These are phyloP conservation scores for Exsudoporus frostii DNA, from an alignment of 768 basidiomycete species.

Conservation along the genomic window DNA sequence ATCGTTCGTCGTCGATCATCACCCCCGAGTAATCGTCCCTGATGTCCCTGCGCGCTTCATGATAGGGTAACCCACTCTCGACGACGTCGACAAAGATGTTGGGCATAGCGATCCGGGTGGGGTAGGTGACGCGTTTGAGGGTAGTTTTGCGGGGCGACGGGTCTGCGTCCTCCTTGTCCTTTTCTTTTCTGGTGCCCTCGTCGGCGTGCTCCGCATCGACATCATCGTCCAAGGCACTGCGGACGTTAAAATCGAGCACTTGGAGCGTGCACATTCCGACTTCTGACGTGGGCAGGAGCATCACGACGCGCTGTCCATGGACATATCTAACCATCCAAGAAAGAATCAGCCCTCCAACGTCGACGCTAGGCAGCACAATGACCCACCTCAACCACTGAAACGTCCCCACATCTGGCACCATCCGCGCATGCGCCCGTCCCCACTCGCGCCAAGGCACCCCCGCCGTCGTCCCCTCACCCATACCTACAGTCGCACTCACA, in stretches of 20 bases:
- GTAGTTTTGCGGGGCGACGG: too few species aligned
- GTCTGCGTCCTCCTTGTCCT: not conserved
- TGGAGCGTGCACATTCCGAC: slow-evolving; percentile 11
- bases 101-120: too few species aligned
- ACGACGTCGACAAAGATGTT: slow-evolving; percentile 25
- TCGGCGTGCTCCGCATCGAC: not conserved
- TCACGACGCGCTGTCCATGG: slow-evolving; percentile 39
- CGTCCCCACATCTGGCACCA: slow-evolving; percentile 23
- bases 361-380: too few species aligned
- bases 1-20: too few species aligned
- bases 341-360: not conserved
- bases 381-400: slow-evolving; percentile 44
- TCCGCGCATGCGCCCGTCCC: slow-evolving; percentile 36
- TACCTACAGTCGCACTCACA: not conserved
- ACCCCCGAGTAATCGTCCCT: slow-evolving; percentile 34
- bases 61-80: slow-evolving; percentile 33
- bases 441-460: slow-evolving; percentile 37
- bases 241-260: slow-evolving; percentile 34
- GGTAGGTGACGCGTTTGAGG: too few species aligned
- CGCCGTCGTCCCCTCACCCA: not conserved
- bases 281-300: slow-evolving; percentile 17
- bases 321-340: slow-evolving; percentile 31
- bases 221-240: not conserved
- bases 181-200: not conserved
- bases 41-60: slow-evolving; percentile 20